phyloP scores from a whole-genome alignment of 768 basidiomycete genomes.

The Cantharellus cinnabarinus region DNA sequence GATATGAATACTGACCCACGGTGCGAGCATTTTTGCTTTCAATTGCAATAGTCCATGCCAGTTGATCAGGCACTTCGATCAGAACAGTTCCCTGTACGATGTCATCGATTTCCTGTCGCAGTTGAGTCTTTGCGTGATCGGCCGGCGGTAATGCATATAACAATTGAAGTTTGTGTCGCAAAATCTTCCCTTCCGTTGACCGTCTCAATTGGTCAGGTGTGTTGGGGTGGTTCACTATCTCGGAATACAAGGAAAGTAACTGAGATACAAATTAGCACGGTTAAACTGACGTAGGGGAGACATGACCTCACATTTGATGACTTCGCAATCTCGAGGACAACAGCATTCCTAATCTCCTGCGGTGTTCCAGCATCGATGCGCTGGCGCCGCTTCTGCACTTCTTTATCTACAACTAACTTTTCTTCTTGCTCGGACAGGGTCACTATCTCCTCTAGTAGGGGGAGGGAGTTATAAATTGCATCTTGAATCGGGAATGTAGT shows the following conservation, averaged over 20 bases:
- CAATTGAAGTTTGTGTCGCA: constrained; percentile 40
- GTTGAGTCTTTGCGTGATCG: constrained; percentile 21
- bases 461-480: constrained; percentile 49
- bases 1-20: constrained; percentile 25
- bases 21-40: constrained; percentile 51
- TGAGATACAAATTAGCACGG: constrained; percentile 14
- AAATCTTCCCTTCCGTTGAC: constrained; percentile 50
- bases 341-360: constrained; percentile 38
- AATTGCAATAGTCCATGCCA: constrained; percentile 62
- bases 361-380: constrained; percentile 48
- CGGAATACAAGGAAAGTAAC: constrained; percentile 54
- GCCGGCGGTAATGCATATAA: constrained; percentile 37
- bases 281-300: background rate
- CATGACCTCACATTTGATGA: constrained; percentile 31
- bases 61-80: constrained; percentile 52
- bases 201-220: constrained; percentile 68
- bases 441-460: constrained; percentile 52
- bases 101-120: constrained; percentile 46
- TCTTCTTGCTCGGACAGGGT: constrained; percentile 44
- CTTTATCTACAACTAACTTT: constrained; percentile 31
- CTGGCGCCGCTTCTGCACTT: constrained; percentile 58
- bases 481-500: constrained; percentile 35
- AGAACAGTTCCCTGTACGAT: constrained; percentile 58
- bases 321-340: constrained; percentile 42
- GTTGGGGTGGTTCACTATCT: constrained; percentile 62